These are phyloP conservation scores for Apocynum venetum DNA, from an alignment of 257 asterid species.

Conservation along the genomic window DNA sequence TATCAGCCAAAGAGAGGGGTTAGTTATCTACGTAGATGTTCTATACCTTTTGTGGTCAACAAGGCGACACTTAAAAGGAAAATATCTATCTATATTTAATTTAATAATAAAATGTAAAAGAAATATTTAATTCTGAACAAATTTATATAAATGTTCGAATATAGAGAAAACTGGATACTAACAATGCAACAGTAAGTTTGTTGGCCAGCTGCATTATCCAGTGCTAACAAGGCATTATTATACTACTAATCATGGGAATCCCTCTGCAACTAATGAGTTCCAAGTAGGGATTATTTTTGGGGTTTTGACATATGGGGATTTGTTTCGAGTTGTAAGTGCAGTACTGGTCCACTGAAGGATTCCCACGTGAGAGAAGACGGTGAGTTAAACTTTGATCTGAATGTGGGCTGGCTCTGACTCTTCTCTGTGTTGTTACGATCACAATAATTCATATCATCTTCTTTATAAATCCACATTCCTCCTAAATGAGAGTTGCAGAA, in stretches of 20 bases:
- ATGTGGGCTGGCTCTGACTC: slow-evolving; percentile 4
- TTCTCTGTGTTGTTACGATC: slow-evolving; percentile 10
- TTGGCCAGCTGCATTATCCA: neutral
- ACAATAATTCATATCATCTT: neutral
- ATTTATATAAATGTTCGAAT: too few species aligned
- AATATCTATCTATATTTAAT: too few species aligned
- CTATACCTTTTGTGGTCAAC: too few species aligned
- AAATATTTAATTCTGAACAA: too few species aligned
- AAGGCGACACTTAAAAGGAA: too few species aligned
- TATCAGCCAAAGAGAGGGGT: too few species aligned
- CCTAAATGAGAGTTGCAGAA: neutral
- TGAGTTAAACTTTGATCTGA: slow-evolving; percentile 2
- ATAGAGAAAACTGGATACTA: too few species aligned
- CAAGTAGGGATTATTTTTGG: too few species aligned
- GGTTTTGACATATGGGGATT: neutral
- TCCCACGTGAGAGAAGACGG: slow-evolving; percentile 11
- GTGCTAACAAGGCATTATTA: neutral
- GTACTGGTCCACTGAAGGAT: neutral
- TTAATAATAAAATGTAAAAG: too few species aligned
- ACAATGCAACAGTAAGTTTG: too few species aligned
- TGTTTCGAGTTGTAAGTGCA: neutral
- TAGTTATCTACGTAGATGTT: too few species aligned
- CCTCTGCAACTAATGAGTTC: neutral
- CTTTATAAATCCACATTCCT: neutral
- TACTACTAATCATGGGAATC: neutral